These are phyloP conservation scores for Phytophthora rubi DNA, from an alignment of 352 stramenopile genomes.

Conservation along the genomic window DNA sequence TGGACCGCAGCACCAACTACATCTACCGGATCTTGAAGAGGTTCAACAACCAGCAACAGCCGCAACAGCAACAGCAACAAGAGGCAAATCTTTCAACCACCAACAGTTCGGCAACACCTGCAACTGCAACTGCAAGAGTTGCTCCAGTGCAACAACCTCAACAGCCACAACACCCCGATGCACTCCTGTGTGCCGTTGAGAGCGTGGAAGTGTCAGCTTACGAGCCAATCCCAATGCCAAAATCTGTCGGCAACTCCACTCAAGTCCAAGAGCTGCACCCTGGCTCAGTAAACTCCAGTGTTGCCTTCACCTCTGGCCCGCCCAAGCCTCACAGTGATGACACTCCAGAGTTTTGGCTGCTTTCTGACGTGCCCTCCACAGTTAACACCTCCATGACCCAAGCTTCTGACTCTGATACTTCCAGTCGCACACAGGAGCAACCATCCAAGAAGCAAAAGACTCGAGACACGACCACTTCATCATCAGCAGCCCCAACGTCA, in stretches of 20 bases:
- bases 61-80: slow-evolving; percentile 2
- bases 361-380: slow-evolving; percentile 1
- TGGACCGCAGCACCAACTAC: slow-evolving; percentile 45
- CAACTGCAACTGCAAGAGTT: slow-evolving; percentile 1
- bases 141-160: background rate
- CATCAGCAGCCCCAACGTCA: slow-evolving; percentile 3
- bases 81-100: background rate
- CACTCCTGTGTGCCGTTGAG: slow-evolving; percentile 34
- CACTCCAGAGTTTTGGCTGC: slow-evolving; percentile 20
- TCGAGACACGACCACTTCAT: slow-evolving; percentile 1
- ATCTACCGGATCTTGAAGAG: slow-evolving; percentile 48
- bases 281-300: slow-evolving; percentile 16
- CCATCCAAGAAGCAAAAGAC: slow-evolving; percentile 18
- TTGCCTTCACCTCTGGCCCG: slow-evolving; percentile 9
- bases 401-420: background rate
- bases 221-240: slow-evolving; percentile 29
- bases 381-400: background rate
- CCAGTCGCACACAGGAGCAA: slow-evolving; percentile 2
- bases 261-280: slow-evolving; percentile 10
- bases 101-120: background rate
- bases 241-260: background rate
- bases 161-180: background rate
- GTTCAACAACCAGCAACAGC: slow-evolving; percentile 1
- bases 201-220: slow-evolving; percentile 34
- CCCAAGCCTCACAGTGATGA: slow-evolving; percentile 7